phyloP scores from a whole-genome alignment of 371 early-diverging fungal genomes.

The Circinella umbellata region DNA sequence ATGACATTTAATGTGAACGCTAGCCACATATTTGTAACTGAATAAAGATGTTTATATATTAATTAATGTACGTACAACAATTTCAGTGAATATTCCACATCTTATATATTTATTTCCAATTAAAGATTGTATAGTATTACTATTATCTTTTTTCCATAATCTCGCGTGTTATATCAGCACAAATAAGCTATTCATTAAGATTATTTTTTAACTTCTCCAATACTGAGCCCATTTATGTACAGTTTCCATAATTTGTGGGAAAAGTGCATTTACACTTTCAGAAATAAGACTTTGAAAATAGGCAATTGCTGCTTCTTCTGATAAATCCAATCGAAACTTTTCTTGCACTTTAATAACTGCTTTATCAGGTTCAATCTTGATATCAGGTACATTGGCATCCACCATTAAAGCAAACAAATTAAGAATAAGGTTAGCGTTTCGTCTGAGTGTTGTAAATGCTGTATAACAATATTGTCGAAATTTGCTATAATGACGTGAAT shows the following conservation, averaged over 20 bases:
- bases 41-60: too few species aligned
- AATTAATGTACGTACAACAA: too few species aligned
- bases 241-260: constrained; percentile 97
- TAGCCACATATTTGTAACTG: too few species aligned
- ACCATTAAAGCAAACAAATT: constrained; percentile 97
- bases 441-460: constrained; percentile 91
- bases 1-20: too few species aligned
- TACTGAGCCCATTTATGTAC: constrained; percentile 95
- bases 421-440: constrained; percentile 91
- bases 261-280: constrained; percentile 92
- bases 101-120: too few species aligned
- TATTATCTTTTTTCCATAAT: too few species aligned
- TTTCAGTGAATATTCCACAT: too few species aligned
- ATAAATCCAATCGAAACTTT: constrained; percentile 89
- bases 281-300: constrained; percentile 90
- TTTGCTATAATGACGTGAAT: constrained; percentile 78
- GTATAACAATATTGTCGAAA: constrained; percentile 93
- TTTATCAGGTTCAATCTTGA: constrained; percentile 96
- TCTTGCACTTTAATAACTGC: constrained; percentile 95
- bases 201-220: constrained; percentile 65
- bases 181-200: too few species aligned
- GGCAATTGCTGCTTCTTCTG: constrained; percentile 94
- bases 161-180: too few species aligned
- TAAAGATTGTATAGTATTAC: too few species aligned
- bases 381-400: constrained; percentile 93